Percentiles rank a stretch among this genome's conserved stretches.
Conservation (phyloP, 2,329 filamentous ascomycete genomes). For the Uncinocarpus reesii region DNA sequence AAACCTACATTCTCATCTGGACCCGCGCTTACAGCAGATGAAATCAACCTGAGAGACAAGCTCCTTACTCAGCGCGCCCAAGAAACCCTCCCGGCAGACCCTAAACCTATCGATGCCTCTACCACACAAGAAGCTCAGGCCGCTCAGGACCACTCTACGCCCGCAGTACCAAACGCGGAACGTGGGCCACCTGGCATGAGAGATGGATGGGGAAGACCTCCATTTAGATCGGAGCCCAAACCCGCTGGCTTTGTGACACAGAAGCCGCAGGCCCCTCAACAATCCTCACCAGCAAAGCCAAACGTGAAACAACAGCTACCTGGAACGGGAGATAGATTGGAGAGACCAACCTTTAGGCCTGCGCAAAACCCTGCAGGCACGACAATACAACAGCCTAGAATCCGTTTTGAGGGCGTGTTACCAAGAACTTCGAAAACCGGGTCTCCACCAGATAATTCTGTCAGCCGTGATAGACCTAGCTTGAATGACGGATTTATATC, state of each 20-base stretch:
- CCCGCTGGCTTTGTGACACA: too few relatives aligned
- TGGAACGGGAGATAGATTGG: too few relatives aligned
- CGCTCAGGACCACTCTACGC: neutral
- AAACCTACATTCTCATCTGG: constrained; percentile 8
- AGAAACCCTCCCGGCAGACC: neutral
- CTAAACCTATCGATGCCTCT: neutral
- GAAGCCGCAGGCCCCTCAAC: too few relatives aligned
- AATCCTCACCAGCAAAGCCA: too few relatives aligned
- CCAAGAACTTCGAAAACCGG: neutral
- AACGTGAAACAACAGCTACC: too few relatives aligned
- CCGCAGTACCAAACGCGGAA: neutral
- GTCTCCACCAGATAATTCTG: neutral
- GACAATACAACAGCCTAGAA: too few relatives aligned
- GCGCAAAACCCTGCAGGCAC: too few relatives aligned
- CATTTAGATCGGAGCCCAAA: too few relatives aligned
- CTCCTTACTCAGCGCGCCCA: neutral
- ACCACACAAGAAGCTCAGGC: neutral
- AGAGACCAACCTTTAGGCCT: too few relatives aligned
- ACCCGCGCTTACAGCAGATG: constrained; percentile 16
- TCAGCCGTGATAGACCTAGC: neutral
- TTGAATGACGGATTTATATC: neutral
- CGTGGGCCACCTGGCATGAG: neutral
- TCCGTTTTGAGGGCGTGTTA: neutral
- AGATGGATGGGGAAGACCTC: neutral
- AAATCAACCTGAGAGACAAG: constrained; percentile 16